Conservation (phyloP, 2,329 filamentous ascomycete genomes). For the Aspergillus ibericus region DNA sequence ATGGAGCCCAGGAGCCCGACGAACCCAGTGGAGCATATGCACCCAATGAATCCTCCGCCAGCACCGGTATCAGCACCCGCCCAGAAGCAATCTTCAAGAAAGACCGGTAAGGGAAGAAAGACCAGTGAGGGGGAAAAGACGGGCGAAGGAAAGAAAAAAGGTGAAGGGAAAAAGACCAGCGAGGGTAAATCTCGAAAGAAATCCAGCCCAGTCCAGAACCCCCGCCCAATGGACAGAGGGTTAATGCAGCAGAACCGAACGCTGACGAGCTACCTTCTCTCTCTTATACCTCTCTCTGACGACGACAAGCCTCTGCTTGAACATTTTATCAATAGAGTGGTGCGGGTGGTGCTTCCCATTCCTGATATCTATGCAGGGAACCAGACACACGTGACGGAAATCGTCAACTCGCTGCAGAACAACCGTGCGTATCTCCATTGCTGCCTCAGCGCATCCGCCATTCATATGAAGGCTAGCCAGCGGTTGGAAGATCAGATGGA, state of each 20-base stretch:
- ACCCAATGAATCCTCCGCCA: not conserved
- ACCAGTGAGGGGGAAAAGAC: too few species aligned
- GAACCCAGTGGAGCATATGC: not conserved
- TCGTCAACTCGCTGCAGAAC: constrained; percentile 8
- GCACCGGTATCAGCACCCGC: not conserved
- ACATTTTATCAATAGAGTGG: constrained; percentile 83
- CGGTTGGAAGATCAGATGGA: constrained; percentile 12
- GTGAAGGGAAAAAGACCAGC: too few species aligned
- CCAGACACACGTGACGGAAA: not conserved
- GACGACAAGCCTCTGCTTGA: constrained; percentile 80
- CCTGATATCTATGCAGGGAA: not conserved
- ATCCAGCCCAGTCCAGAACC: not conserved
- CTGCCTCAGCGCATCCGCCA: constrained; percentile 86
- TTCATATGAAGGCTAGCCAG: constrained; percentile 77
- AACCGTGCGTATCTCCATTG: constrained; percentile 94
- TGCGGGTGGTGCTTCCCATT: constrained; percentile 53
- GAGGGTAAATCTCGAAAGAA: too few species aligned
- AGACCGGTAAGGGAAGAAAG: too few species aligned
- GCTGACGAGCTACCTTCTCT: constrained; percentile 3
- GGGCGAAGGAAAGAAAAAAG: too few species aligned
- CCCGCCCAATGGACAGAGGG: not conserved
- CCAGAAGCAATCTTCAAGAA: not conserved
- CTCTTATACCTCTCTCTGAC: constrained; percentile 62
- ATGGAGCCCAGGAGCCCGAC: not conserved
- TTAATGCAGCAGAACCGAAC: not conserved